phyloP scores from a whole-genome alignment of 495 filamentous ascomycete genomes.

The Xylaria intraflava region DNA sequence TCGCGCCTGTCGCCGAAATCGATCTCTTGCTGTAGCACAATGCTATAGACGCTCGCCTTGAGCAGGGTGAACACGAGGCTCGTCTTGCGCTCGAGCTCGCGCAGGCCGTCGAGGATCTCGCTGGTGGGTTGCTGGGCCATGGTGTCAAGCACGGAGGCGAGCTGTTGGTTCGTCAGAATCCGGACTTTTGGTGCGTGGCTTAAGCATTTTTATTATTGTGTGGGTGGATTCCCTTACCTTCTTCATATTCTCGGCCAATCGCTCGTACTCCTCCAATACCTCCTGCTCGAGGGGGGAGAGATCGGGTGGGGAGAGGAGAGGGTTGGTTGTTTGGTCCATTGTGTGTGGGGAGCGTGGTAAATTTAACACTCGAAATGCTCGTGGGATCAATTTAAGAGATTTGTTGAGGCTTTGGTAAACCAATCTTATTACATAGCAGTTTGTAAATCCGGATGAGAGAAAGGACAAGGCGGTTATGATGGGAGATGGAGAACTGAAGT shows the following conservation, averaged over 20 bases:
- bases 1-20: conserved; percentile 51
- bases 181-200: too few species aligned
- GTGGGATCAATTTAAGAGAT: background rate
- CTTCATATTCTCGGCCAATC: conserved; percentile 84
- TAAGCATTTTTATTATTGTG: too few species aligned
- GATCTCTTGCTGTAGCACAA: conserved; percentile 96
- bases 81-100: conserved; percentile 87
- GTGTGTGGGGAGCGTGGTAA: background rate
- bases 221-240: conserved; percentile 50
- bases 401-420: too few species aligned
- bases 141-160: conserved; percentile 53
- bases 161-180: conserved; percentile 48
- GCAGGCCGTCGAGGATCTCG: conserved; percentile 75
- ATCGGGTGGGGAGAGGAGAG: conserved; percentile 37
- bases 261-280: conserved; percentile 86
- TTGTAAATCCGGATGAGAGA: too few species aligned
- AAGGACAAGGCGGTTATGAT: too few species aligned
- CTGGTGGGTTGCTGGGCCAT: conserved; percentile 58
- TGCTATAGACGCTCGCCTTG: conserved; percentile 97
- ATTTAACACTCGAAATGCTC: background rate
- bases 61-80: conserved; percentile 88
- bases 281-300: conserved; percentile 84
- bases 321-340: conserved; percentile 12
- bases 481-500: too few species aligned
- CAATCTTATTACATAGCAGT: too few species aligned